phyloP scores from a whole-genome alignment of 164 flowering plant species.

The Sextonia rubra region DNA sequence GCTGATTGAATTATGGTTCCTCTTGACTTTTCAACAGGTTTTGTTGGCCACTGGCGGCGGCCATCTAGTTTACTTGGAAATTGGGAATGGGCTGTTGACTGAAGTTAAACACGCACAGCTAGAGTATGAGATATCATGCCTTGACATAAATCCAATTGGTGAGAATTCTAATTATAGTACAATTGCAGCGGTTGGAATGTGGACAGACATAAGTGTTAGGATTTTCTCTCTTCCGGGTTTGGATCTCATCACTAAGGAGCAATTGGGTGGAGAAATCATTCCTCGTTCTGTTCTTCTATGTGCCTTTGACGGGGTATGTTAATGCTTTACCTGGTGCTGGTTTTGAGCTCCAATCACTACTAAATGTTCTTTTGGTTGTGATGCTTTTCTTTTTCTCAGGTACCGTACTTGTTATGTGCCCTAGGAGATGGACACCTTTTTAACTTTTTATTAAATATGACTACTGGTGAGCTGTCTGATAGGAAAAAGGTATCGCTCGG shows the following conservation, averaged over 20 bases:
- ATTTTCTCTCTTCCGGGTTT: conserved; percentile 86
- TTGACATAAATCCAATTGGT: conserved; percentile 93
- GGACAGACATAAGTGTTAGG: conserved; percentile 93
- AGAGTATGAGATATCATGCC: conserved; percentile 90
- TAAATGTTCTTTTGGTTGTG: not conserved
- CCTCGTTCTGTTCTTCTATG: conserved; percentile 98
- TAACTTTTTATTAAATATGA: conserved; percentile 65
- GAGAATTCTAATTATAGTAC: conserved; percentile 69
- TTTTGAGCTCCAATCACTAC: not conserved
- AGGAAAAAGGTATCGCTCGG: conserved; percentile 95
- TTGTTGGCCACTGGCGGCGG: conserved; percentile 94
- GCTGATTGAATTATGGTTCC: not conserved
- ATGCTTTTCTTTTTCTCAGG: conserved; percentile 42
- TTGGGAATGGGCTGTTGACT: conserved; percentile 65
- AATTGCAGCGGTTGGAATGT: conserved; percentile 98
- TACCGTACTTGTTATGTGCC: conserved; percentile 90
- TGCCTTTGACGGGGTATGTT: conserved; percentile 93
- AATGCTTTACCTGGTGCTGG: not conserved
- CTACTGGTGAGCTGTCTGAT: conserved; percentile 70
- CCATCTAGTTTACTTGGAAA: conserved; percentile 77
- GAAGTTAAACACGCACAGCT: conserved; percentile 65
- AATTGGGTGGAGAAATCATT: conserved; percentile 91
- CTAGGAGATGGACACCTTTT: conserved; percentile 97
- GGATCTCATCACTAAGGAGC: conserved; percentile 73
- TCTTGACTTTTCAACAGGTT: conserved; percentile 44